phyloP scores from a whole-genome alignment of 208 protist genomes.

The Tritrichomonas musculus region DNA sequence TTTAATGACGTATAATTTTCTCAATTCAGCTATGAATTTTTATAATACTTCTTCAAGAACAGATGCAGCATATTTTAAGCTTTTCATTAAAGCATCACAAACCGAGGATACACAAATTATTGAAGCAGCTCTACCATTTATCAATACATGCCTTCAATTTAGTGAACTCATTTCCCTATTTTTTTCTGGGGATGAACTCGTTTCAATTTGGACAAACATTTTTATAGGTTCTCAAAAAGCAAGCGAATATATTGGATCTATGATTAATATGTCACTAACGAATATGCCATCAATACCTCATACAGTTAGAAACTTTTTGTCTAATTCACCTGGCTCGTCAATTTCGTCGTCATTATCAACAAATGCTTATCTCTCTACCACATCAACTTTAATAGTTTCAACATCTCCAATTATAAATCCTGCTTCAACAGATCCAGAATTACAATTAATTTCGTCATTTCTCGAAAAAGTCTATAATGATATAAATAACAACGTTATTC shows the following conservation, averaged over 20 bases:
- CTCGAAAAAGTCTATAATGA: neutral
- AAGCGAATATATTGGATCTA: neutral
- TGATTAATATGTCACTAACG: neutral
- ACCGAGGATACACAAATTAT: neutral
- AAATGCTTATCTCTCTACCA: no score
- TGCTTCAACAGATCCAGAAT: neutral
- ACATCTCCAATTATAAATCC: neutral
- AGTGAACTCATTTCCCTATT: neutral
- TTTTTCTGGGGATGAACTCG: neutral
- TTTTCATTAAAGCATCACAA: neutral
- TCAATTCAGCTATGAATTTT: neutral
- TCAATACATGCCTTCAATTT: neutral
- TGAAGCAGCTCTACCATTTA: neutral
- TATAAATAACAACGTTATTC: neutral
- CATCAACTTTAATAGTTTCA: no score
- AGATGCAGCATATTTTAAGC: neutral
- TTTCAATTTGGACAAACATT: neutral
- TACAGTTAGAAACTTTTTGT: no score
- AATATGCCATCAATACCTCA: no score
- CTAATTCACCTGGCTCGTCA: no score
- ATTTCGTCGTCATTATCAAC: no score
- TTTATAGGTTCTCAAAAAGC: neutral
- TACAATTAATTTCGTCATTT: neutral
- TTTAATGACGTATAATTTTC: neutral
- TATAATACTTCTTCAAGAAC: neutral